Evolutionary conservation across 2,329 filamentous ascomycete species (phyloP), one percentile per base, ranked within the genome.

Genomic region (Paramyrothecium sp.): DNA sequence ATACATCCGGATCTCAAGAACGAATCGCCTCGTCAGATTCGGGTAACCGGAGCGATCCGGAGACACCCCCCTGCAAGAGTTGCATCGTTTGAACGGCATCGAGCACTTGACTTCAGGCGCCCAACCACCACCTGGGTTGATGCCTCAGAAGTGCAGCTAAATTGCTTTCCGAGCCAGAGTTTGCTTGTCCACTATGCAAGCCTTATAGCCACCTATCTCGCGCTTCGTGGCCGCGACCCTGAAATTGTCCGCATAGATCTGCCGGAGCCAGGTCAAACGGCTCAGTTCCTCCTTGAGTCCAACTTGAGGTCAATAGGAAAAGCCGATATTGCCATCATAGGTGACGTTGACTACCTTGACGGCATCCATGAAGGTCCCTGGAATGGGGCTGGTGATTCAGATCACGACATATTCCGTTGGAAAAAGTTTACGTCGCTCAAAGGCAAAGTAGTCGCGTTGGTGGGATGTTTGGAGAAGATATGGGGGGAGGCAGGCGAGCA

Each of bases 311-410:
- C 3, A 17, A 16, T 51, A 16, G 49, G 49, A 17, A 21, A 17
- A 12, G 49, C 33, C 22, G 49, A 51, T n/a, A 33, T 51, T 33
- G 49, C 49, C 11, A 51, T 51, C 12, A 51, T 51, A 51, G 49
- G 49, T 13, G 19, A 51, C 33, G 49, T 51, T 33, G 19, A 51
- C 16, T 10, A 30, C 23, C 23, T 51, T 13, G 49, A n/a, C 12
- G 16, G 23, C 7, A 21, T 51, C 19, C 19, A 5, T 16, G 17
- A 26, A 13, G 49, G 23, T n/a, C 12, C 49, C 4, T 51, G 49
- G 49, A 4, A 16, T 26, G 49, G 49, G 10, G 7, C n/a, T 23
- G 16, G 21, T 33, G 23, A 33, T 7, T 26, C 49, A 51, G 49
- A 34, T 3, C 23, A 30, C 23, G 23, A 51, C 4, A n/a, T 51